Evolutionary conservation across 2,329 filamentous ascomycete genomes (phyloP).

Genomic region (Fusarium continuum): DNA sequence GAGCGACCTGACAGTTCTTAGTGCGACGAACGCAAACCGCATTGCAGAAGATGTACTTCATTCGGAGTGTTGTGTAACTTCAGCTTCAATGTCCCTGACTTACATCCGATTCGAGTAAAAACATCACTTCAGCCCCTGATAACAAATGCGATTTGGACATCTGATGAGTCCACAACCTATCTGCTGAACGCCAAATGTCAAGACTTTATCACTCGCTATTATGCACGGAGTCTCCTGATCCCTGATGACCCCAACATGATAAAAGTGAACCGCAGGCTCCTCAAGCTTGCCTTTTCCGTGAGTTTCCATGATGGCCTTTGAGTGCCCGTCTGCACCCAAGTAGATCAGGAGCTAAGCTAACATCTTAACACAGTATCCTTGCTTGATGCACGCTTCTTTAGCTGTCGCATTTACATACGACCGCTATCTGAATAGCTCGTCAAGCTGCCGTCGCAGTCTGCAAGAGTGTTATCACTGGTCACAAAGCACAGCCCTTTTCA

Average conservation of each 20-base stretch:
- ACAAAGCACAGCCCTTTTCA: slow-evolving; percentile 53
- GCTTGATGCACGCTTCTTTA: slow-evolving; percentile 57
- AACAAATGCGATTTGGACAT: slow-evolving; percentile 49
- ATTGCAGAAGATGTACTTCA: slow-evolving; percentile 53
- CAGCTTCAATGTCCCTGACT: slow-evolving; percentile 46
- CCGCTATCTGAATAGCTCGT: slow-evolving; percentile 44
- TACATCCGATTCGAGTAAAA: slow-evolving; percentile 46
- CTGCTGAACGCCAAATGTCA: slow-evolving; percentile 52
- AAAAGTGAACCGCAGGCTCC: slow-evolving; percentile 51
- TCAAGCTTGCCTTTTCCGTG: slow-evolving; percentile 52
- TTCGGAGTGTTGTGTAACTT: slow-evolving; percentile 59
- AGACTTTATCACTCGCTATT: slow-evolving; percentile 54
- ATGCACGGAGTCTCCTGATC: slow-evolving; percentile 49
- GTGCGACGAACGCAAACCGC: slow-evolving; percentile 58
- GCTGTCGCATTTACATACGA: slow-evolving; percentile 55
- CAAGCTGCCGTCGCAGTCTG: slow-evolving; percentile 38
- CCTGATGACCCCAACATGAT: slow-evolving; percentile 51
- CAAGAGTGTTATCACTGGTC: slow-evolving; percentile 57
- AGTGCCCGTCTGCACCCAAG: too few species aligned
- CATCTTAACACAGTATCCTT: slow-evolving; percentile 49
- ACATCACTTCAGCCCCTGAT: slow-evolving; percentile 38
- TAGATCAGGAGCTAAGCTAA: not conserved
- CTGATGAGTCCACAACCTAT: slow-evolving; percentile 45
- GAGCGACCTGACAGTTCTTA: slow-evolving; percentile 25
- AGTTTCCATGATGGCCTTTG: too few species aligned